Base-by-base conservation (phyloP, 2,329 filamentous ascomycete genomes). In the Trichoderma semiorbis region DNA sequence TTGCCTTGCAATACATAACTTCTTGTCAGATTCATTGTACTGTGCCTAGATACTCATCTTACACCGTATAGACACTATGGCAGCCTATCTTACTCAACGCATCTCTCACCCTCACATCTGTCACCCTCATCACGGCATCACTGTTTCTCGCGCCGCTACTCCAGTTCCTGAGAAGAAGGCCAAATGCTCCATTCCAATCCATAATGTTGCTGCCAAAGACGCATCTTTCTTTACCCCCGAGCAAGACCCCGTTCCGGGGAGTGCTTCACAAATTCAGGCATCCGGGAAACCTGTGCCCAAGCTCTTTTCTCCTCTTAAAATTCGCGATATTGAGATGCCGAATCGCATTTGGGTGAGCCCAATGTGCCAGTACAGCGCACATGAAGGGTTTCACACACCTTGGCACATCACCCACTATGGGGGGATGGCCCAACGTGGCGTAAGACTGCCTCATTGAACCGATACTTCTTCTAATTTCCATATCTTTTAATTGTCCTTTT, bases 361-460 rank as follows among this genome's bases (percentile, higher is more conserved):
- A 0, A 79, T 86, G 63, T 86, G 84, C 72, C 84, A 85, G 70
- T 85, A 84, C 76, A 82, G 80, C 6, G 80, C 82, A 11, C 71
- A 79, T 11, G 77, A 83, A 26, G 81, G 92, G 16, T 89, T 92
- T 77, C 85, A 87, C 73, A 92, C 89, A 0, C 81, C 87, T 74
- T 94, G 91, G 90, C 92, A 94, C 78, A 78, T 91, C 60, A 88
- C 91, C 3, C 92, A 94, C 75, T 82, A 93, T n/a, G 92, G 92
- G 10, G 91, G 90, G 28, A 93, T 94, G 72, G 84, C 91, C 30
- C 86, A 89, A 75, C 88, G 91, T 4, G 92, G 92, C 0, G 66
- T 69, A 61, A 61, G 66, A 36, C 14, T 26, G 4, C 12, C 21
- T 18, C 1, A n/a, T 16, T 57, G 53, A 57, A 50, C n/a, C n/a